Base-by-base conservation (phyloP, 169 alveolate genomes). In the Amoebophrya sp. region DNA sequence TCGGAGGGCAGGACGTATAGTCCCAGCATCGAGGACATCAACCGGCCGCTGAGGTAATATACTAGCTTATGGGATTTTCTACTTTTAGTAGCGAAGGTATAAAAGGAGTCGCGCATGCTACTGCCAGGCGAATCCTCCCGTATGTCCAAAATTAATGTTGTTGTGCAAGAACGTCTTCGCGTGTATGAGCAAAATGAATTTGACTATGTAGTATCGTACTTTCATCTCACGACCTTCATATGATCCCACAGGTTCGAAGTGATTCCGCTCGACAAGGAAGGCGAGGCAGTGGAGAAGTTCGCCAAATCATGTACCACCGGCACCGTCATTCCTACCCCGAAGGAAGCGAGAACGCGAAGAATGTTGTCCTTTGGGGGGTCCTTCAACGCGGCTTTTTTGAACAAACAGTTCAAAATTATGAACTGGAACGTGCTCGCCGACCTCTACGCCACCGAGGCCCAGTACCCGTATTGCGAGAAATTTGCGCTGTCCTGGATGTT, bases 391-490 rank as follows among this genome's bases (percentile, higher is more conserved):
- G 93, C 89, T 47, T 92, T 92, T 92, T 91, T 92, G 41, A 40
- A 89, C 83, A 55, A 92, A 89, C 94, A 92, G 90, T 92, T 92
- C 94, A 92, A 92, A 92, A 90, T 94, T 0, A 93, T 95, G 94
- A 94, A 95, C 33, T 95, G 96, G 96, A 95, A 94, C 89, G 93
- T 94, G 29, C 89, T 95, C 77, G 96, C 97, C 12, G 97, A 96
- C 89, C 94, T 96, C 10, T 96, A 96, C 83, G 96, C 96, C 66
- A 96, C 96, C 0, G 94, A 94, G 38, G 95, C 94, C 40, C 96
- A 94, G 25, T 96, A 94, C 92, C 96, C 97, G 33, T 96, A 96
- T 91, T 96, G 97, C 77, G 96, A 95, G 93, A 95, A 95, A 33
- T 96, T 95, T 91, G 95, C 95, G 94, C 90, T 96, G 23, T 94